Evolutionary conservation across 495 filamentous ascomycete species (phyloP), one percentile per base, ranked within the genome.

Genomic region (Elasticomyces elasticus): DNA sequence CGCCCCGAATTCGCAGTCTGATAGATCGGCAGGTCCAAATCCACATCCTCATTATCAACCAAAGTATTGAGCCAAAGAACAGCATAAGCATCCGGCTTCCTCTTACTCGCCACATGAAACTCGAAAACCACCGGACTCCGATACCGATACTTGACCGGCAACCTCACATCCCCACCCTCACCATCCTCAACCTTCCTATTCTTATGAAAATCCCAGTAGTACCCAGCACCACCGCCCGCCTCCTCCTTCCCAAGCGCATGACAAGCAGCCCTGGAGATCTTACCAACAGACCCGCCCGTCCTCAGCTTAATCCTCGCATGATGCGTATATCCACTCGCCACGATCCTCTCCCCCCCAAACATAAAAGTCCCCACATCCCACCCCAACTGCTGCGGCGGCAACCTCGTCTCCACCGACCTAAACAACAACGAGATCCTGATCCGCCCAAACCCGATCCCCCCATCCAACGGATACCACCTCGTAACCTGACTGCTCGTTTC

Each of bases 361-460:
- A 95, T 86, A 62, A 96, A 95, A 0, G 89, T 94, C 27, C 92
- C 92, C 15, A 95, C 86, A 54, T 96, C 87, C 79, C 88, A 96
- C 24, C 91, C 88, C 7, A 94, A 79, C 71, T 92, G 81, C 22
- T 80, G 72, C 0, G 86, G 83, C 5, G 90, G 90, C 0, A 96
- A 74, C 22, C 81, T 79, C 25, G 89, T 82, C 65, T 94, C 91
- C 23, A 95, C 77, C 44, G 83, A 86, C 23, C 91, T 79, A 75
- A 94, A 90, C 1, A 96, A 76, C 5, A 96, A 66, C 0, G 87
- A 92, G 57, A 97, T 84, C n/a, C 89, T 81, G 54, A 97, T 78
- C 19, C 91, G 83, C 25, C 91, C 91, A 58, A 90, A 95, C 1
- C 91, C 84, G 52, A 85, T 75, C 11, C 81, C 81, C 15, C 81